phyloP scores from a whole-genome alignment of 2,329 filamentous ascomycete species.

The Penicillium sp. region DNA sequence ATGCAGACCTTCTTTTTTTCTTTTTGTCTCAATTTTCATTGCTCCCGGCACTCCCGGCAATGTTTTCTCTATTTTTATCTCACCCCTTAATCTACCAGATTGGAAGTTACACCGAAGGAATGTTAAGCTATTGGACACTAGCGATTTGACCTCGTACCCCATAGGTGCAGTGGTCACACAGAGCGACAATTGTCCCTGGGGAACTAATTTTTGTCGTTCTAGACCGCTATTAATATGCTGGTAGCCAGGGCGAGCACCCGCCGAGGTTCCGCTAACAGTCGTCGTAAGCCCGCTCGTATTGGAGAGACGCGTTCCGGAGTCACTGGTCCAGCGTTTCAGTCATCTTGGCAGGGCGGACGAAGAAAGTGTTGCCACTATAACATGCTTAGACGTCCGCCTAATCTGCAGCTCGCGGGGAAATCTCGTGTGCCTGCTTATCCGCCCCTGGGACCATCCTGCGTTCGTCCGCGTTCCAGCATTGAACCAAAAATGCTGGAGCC shows the following conservation, averaged over 20 bases:
- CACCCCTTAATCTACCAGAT: background rate
- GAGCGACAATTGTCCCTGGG: background rate
- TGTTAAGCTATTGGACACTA: background rate
- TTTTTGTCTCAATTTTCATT: background rate
- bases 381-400: background rate
- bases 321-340: background rate
- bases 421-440: background rate
- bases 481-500: conserved; percentile 4
- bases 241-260: background rate
- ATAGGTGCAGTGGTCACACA: background rate
- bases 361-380: background rate
- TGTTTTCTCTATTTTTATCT: background rate
- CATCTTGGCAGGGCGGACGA: background rate
- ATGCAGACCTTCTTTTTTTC: conserved; percentile 16
- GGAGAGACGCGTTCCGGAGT: conserved; percentile 7
- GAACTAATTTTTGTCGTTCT: background rate
- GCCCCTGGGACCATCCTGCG: background rate
- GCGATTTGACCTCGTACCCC: background rate
- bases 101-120: background rate
- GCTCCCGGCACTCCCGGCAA: background rate
- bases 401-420: background rate
- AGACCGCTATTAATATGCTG: background rate
- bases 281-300: background rate
- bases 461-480: background rate
- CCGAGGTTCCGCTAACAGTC: background rate